phyloP scores from a whole-genome alignment of 805 yeast genomes.

The Lachancea thermotolerans region DNA sequence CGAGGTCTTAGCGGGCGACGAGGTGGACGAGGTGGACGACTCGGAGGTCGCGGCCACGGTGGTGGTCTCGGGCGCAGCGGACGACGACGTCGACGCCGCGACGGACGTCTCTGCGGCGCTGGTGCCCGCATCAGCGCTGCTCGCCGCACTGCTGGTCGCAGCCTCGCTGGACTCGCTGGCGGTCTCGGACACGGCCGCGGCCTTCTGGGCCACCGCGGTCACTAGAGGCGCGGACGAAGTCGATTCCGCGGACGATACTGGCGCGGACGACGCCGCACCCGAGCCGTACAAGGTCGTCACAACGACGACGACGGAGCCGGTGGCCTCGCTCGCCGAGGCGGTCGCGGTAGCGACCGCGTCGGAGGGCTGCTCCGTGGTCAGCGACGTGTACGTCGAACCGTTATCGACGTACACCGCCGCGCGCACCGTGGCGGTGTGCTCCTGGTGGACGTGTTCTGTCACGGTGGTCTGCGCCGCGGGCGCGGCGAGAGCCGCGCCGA shows the following conservation, averaged over 20 bases:
- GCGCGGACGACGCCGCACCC: slow-evolving; percentile 1
- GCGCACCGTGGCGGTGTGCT: slow-evolving; percentile 24
- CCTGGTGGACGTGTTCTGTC: slow-evolving; percentile 25
- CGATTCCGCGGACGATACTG: background rate
- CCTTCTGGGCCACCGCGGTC: no score
- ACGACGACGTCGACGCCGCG: background rate
- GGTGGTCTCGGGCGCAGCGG: slow-evolving; percentile 2
- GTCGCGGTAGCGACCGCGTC: slow-evolving; percentile 10
- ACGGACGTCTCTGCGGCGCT: background rate
- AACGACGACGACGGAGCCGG: slow-evolving; percentile 4
- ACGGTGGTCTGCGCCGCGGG: slow-evolving; percentile 25
- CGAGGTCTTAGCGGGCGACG: background rate
- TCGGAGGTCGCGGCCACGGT: background rate
- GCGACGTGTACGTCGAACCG: slow-evolving; percentile 23
- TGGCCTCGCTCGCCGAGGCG: slow-evolving; percentile 1
- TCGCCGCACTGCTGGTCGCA: no score
- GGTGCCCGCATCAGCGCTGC: no score
- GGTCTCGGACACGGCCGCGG: no score
- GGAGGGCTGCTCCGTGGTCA: slow-evolving; percentile 14
- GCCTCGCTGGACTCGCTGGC: no score
- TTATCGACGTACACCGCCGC: slow-evolving; percentile 23
- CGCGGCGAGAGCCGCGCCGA: slow-evolving; percentile 15
- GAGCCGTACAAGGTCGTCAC: slow-evolving; percentile 9
- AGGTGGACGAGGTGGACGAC: background rate
- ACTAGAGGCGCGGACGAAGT: no score